Base-by-base conservation (phyloP, 495 filamentous ascomycete genomes). In the Penicillium riverlandense region DNA sequence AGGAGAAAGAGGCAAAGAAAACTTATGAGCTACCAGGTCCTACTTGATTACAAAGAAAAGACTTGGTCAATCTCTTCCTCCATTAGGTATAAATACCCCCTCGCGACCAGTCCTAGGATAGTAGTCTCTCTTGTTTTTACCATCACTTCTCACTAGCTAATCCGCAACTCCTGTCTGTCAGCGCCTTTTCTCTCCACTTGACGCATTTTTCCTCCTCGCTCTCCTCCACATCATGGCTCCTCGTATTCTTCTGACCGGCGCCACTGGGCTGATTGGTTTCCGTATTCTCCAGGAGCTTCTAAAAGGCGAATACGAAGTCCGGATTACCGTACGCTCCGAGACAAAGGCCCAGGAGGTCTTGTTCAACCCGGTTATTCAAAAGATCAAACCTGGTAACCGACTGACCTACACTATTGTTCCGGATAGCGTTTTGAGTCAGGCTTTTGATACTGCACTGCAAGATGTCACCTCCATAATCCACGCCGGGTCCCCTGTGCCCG, bases 181-280 rank as follows among this genome's bases (percentile, higher is more conserved):
- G 8, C n/a, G 31, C n/a, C n/a, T n/a, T n/a, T 33, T 2, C n/a
- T 33, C n/a, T 5, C 31, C 5, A 33, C 31, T 33, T 33, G 31
- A 33, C 15, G 15, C 15, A 16, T 1, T 16, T 16, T 4, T 4
- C 15, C 15, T 16, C 15, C 15, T 33, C 6, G 1, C 6, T n/a
- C n/a, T 33, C 31, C n/a, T 33, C 31, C n/a, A 33, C 13, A 41
- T 33, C 13, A 50, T 50, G 47, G 30, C 47, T 31, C 38, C 48
- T 45, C 41, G 40, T 11, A 29, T 52, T 13, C 44, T 52, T 45
- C 69, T 85, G 34, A 85, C 82, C 1, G 82, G 82, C 37, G 79
- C 80, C 11, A 86, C 80, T 5, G 82, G 82, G 41, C 68, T 82
- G 11, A 74, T 84, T 12, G 82, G 82, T 69, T 27, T 63, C 70